Evolutionary conservation across 2,329 filamentous ascomycete genomes (phyloP), one percentile per base, ranked within the genome.

Genomic region (Tolypocladium tropicale): DNA sequence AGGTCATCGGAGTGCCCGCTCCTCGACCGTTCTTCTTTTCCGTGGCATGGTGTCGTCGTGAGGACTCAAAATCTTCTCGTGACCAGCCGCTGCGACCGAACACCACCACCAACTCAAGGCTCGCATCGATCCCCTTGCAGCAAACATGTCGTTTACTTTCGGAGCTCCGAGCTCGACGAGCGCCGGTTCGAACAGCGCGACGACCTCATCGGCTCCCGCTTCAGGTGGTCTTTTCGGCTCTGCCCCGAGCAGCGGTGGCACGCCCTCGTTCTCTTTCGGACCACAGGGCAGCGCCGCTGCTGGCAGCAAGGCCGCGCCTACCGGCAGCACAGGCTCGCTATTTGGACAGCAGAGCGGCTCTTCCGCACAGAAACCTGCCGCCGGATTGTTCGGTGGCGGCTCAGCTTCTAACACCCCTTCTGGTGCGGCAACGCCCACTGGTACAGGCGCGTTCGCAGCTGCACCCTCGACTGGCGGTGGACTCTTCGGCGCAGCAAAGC

Each of bases 181-280:
- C 61, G 69, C 66, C 53, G 60, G 68, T 21, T 59, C 64, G 53
- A 64, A 64, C 59, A 71, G 64, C 56, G 58, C 68, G 9, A 68
- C 68, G 9, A 68, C 67, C 11, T 68, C 65, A 25, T 67, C 72
- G 63, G 72, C 74, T 56, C 73, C 72, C 23, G 71, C 76, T 52
- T 63, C 70, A 6, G 70, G 71, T 16, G 63, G 67, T 23, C 61
- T 78, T 10, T 79, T 80, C 62, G 75, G 74, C 49, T 59, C 60
- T 56, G 64, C 62, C 34, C 55, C 60, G 11, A 52, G 64, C 39
- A 60, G 61, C 34, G 64, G 25, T n/a, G 46, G 66, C 43, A 60
- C 69, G 28, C 62, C 74, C 28, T 57, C 61, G 10, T 78, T 79
- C 63, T 71, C 72, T 11, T 80, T 80, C 58, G 72, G 71, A 37